Evolutionary conservation across 352 stramenopile species (phyloP).

Genomic region (Blastocystis sp.): DNA sequence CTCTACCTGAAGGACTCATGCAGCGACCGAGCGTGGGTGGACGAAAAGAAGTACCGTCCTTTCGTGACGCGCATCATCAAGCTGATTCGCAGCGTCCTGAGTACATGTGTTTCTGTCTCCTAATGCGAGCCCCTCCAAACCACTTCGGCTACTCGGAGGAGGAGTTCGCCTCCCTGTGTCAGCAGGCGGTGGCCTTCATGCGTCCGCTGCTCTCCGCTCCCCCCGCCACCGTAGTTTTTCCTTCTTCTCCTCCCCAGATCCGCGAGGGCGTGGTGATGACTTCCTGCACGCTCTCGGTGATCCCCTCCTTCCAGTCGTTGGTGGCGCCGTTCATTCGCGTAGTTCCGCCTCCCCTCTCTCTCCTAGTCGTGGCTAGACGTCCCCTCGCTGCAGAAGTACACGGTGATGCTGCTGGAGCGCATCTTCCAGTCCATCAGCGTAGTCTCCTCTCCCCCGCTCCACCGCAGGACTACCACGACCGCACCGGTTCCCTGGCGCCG

Average conservation of each 20-base stretch:
- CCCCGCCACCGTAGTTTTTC: not conserved
- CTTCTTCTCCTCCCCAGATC: not conserved
- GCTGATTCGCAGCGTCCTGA: not conserved
- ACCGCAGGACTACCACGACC: conserved; percentile 1
- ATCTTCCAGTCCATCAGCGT: conserved; percentile 32
- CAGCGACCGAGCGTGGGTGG: not conserved
- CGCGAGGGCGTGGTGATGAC: conserved; percentile 44
- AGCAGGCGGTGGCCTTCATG: not conserved
- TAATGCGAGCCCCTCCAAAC: not conserved
- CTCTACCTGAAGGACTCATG: conserved; percentile 38
- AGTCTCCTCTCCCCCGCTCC: not conserved
- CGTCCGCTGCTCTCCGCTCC: not conserved
- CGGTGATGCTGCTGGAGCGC: not conserved
- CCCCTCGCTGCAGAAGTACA: not conserved
- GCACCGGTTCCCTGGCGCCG: not conserved
- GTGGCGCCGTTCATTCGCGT: not conserved
- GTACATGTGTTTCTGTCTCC: not conserved
- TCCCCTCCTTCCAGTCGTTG: not conserved
- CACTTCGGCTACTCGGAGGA: not conserved
- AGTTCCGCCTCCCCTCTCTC: not conserved
- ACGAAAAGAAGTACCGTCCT: conserved; percentile 35
- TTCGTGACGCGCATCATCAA: conserved; percentile 29
- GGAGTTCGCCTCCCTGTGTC: not conserved
- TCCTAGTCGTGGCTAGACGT: not conserved
- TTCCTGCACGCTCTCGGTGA: conserved; percentile 14